Conservation (phyloP, 192 early-diverging fungal species). For the Oehlia diaphana region DNA sequence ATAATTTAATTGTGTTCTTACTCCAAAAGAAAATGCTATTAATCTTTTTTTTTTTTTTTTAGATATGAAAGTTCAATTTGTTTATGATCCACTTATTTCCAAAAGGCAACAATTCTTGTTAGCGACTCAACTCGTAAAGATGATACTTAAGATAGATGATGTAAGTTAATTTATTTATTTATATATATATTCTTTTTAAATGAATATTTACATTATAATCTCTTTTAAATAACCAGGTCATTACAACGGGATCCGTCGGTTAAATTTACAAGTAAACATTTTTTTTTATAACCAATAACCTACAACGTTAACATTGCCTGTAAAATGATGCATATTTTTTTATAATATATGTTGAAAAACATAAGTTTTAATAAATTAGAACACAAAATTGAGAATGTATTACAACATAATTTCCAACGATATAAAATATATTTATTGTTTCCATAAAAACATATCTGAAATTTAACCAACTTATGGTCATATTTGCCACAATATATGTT, state of each 20-base stretch:
- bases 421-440: too few relatives aligned
- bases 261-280: too few relatives aligned
- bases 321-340: too few relatives aligned
- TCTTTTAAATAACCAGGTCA: neutral
- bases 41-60: conserved; percentile 6
- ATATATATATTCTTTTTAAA: neutral
- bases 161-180: conserved; percentile 42
- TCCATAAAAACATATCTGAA: too few relatives aligned
- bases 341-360: too few relatives aligned
- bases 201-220: neutral
- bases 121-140: conserved; percentile 98
- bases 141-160: conserved; percentile 97
- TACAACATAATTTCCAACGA: too few relatives aligned
- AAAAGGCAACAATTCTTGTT: conserved; percentile 98
- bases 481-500: too few relatives aligned
- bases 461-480: too few relatives aligned
- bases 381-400: too few relatives aligned
- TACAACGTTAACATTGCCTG: too few relatives aligned
- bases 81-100: conserved; percentile 98
- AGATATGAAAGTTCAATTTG: conserved; percentile 98
- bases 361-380: too few relatives aligned
- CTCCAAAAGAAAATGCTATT: neutral
- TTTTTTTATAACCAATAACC: too few relatives aligned
- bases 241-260: neutral
- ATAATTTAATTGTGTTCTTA: neutral